Conservation (phyloP, 2,329 filamentous ascomycete species). For the Colletotrichum chrysophilum region DNA sequence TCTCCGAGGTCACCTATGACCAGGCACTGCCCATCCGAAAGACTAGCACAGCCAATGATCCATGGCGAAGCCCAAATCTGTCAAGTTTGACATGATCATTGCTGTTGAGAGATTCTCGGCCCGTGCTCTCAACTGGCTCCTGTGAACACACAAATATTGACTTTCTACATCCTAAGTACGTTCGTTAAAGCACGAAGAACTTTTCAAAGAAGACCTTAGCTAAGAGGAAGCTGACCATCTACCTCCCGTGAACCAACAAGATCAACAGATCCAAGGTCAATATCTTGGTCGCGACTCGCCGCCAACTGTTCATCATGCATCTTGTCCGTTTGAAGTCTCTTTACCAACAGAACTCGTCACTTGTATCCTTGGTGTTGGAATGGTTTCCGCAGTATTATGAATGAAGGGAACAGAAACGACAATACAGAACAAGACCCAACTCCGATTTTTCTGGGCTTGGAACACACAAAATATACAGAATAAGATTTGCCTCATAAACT, state of each 20-base stretch:
- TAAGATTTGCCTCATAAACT: neutral
- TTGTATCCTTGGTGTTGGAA: neutral
- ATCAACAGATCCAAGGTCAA: neutral
- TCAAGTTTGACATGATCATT: neutral
- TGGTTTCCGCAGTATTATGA: neutral
- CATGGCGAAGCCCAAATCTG: neutral
- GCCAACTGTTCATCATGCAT: neutral
- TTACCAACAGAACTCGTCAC: neutral
- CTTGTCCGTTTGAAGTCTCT: neutral
- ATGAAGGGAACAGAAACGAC: fast-evolving
- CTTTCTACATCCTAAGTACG: too few relatives aligned
- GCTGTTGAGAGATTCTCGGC: neutral
- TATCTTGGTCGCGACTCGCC: neutral
- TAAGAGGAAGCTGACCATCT: fast-evolving
- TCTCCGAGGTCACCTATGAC: neutral
- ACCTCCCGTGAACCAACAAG: neutral
- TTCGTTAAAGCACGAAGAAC: neutral
- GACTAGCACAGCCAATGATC: fast-evolving
- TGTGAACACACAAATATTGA: neutral
- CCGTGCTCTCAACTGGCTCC: neutral
- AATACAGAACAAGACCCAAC: neutral
- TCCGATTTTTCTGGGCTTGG: neutral
- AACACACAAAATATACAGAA: fast-evolving
- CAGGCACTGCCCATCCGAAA: neutral
- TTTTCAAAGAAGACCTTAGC: neutral